Evolutionary conservation across 768 basidiomycete genomes (phyloP).

Genomic region (Pleurotus eryngii): DNA sequence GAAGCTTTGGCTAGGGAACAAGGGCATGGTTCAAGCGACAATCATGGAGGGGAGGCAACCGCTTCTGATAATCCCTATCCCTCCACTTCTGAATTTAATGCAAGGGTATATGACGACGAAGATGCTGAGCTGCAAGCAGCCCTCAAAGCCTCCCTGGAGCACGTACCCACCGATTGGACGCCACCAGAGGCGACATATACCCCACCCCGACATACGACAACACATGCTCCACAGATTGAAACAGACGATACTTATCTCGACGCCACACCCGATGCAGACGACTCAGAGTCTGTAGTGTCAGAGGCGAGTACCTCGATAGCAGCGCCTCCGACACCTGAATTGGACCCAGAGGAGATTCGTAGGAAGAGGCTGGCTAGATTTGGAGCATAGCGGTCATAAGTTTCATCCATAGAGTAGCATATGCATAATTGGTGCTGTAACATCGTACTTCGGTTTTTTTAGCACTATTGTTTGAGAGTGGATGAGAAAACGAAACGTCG

Average conservation of each 20-base stretch:
- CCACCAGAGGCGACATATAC: conserved; percentile 24
- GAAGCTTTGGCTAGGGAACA: conserved; percentile 36
- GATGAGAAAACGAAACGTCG: no score
- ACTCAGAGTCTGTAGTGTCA: conserved; percentile 33
- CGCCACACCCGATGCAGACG: conserved; percentile 20
- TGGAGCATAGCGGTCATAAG: conserved; percentile 34
- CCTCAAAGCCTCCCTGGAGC: conserved; percentile 75
- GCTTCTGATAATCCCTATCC: conserved; percentile 13
- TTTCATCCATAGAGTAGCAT: background rate
- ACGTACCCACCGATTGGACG: conserved; percentile 50
- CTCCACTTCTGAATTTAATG: conserved; percentile 10
- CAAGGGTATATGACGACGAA: conserved; percentile 78
- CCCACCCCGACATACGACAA: conserved; percentile 3
- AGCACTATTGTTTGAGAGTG: no score
- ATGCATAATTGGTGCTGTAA: no score
- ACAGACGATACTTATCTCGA: background rate
- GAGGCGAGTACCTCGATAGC: conserved; percentile 28
- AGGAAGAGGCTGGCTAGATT: conserved; percentile 63
- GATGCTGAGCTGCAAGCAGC: conserved; percentile 88
- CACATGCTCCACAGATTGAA: background rate
- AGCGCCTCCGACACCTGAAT: conserved; percentile 28
- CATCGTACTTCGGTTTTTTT: no score
- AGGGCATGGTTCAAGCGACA: conserved; percentile 16
- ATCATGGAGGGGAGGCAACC: conserved; percentile 17
- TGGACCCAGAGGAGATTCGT: conserved; percentile 65